A percentile compares a stretch with the other conserved stretches of the same genome.
These are phyloP conservation scores for Paramecium primaurelia DNA, from an alignment of 73 alveolate species.

Conservation along the genomic window DNA sequence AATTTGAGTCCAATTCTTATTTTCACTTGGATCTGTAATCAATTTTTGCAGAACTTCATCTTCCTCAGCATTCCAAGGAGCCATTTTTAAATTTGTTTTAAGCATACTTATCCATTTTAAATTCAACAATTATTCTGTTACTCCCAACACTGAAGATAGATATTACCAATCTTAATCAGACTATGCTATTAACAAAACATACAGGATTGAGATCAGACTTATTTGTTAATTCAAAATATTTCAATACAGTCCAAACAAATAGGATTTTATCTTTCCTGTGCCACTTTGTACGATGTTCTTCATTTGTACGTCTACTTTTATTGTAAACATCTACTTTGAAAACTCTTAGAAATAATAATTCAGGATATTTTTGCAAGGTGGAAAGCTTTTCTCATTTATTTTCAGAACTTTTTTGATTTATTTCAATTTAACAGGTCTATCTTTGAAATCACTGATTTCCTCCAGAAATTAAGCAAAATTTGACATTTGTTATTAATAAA, in stretches of 20 bases:
- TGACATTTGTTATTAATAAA: not conserved
- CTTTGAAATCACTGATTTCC: slow-evolving; percentile 11
- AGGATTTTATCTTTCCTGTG: slow-evolving; percentile 39
- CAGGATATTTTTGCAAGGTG: slow-evolving; percentile 25
- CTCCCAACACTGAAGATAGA: not conserved
- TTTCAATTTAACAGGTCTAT: slow-evolving; percentile 33
- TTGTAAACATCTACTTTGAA: slow-evolving; percentile 19
- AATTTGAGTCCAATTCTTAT: slow-evolving; percentile 40
- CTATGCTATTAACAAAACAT: not conserved
- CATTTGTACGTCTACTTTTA: slow-evolving; percentile 39
- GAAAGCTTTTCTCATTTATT: slow-evolving; percentile 28
- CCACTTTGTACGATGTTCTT: slow-evolving; percentile 50
- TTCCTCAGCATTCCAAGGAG: slow-evolving; percentile 38
- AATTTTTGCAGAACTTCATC: slow-evolving; percentile 9
- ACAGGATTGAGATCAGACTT: slow-evolving; percentile 31
- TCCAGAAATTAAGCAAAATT: slow-evolving; percentile 26
- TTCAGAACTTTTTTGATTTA: slow-evolving; percentile 28
- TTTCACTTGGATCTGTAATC: slow-evolving; percentile 8
- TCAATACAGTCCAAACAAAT: slow-evolving; percentile 49
- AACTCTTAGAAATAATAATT: slow-evolving; percentile 42
- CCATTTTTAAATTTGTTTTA: slow-evolving; percentile 43
- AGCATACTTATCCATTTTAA: slow-evolving; percentile 48
- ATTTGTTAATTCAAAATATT: not conserved
- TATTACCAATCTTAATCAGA: slow-evolving; percentile 33
- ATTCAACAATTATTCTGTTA: not conserved